Evolutionary conservation across 192 early-diverging fungal genomes (phyloP).

Genomic region (Linnemannia schmuckeri): DNA sequence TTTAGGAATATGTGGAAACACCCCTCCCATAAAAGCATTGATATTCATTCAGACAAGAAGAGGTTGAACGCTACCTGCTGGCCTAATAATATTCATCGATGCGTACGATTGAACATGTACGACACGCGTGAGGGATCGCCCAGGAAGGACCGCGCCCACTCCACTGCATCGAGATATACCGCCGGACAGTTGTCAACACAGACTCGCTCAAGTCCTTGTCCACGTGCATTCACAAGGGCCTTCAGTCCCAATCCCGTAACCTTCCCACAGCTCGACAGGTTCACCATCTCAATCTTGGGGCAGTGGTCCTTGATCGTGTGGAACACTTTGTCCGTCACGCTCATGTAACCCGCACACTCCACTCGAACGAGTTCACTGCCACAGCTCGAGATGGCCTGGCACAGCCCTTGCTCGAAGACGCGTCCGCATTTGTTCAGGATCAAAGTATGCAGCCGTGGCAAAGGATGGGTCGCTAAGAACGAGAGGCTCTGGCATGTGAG

Average conservation of each 20-base stretch:
- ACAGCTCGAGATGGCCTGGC: conserved; percentile 8
- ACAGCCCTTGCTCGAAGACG: conserved; percentile 25
- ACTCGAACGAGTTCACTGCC: conserved; percentile 24
- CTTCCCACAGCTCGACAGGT: conserved; percentile 23
- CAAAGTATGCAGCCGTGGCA: conserved; percentile 30
- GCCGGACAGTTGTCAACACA: conserved; percentile 36
- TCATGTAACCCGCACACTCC: conserved; percentile 32
- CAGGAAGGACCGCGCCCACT: conserved; percentile 23
- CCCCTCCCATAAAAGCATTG: not conserved
- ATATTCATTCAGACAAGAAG: not conserved
- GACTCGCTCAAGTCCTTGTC: conserved; percentile 23
- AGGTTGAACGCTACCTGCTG: not conserved
- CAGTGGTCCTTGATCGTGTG: conserved; percentile 32
- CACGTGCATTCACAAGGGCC: conserved; percentile 38
- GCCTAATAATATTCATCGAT: not conserved
- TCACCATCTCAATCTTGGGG: conserved; percentile 32
- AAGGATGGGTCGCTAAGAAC: conserved; percentile 6
- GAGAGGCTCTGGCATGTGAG: conserved; percentile 30
- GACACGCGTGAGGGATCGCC: conserved; percentile 29
- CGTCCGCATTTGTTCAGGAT: conserved; percentile 40
- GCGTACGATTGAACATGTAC: conserved; percentile 14
- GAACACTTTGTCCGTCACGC: conserved; percentile 34
- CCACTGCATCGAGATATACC: conserved; percentile 35
- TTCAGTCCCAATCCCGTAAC: conserved; percentile 37
- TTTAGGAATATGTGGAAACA: not conserved